Conservation (phyloP, 2,329 filamentous ascomycete species). For the Colletotrichum plurivorum region DNA sequence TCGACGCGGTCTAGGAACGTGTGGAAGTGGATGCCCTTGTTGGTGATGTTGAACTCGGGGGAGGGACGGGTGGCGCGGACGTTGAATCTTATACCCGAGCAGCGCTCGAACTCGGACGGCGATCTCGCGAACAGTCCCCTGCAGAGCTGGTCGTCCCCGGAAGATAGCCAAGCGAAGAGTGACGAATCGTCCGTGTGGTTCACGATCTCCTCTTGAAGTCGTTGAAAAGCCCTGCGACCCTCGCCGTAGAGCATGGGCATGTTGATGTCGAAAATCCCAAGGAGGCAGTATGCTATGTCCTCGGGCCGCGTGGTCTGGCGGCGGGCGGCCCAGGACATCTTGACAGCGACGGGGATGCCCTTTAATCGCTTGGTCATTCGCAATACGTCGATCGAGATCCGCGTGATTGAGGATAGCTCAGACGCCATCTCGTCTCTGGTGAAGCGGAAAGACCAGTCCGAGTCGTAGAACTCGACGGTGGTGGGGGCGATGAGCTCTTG, state of each 20-base stretch:
- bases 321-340: slow-evolving; percentile 48
- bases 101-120: neutral
- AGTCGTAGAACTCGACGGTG: slow-evolving; percentile 39
- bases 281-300: slow-evolving; percentile 46
- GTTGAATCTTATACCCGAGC: neutral
- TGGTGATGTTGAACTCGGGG: slow-evolving; percentile 10
- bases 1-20: neutral
- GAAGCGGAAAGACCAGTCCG: slow-evolving; percentile 35
- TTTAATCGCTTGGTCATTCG: neutral
- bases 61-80: neutral
- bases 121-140: slow-evolving; percentile 18
- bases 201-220: slow-evolving; percentile 39
- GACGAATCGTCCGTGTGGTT: slow-evolving; percentile 15
- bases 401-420: neutral
- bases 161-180: slow-evolving; percentile 17
- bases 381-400: slow-evolving; percentile 17
- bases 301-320: slow-evolving; percentile 43
- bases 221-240: slow-evolving; percentile 43
- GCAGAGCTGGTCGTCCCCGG: neutral
- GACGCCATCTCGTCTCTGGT: neutral
- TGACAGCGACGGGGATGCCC: slow-evolving; percentile 37
- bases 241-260: slow-evolving; percentile 49
- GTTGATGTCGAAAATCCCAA: slow-evolving; percentile 47
- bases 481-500: slow-evolving; percentile 43
- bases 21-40: slow-evolving; percentile 12